These are phyloP conservation scores for Tuber calosporum DNA, from an alignment of 495 filamentous ascomycete genomes.

Conservation along the genomic window DNA sequence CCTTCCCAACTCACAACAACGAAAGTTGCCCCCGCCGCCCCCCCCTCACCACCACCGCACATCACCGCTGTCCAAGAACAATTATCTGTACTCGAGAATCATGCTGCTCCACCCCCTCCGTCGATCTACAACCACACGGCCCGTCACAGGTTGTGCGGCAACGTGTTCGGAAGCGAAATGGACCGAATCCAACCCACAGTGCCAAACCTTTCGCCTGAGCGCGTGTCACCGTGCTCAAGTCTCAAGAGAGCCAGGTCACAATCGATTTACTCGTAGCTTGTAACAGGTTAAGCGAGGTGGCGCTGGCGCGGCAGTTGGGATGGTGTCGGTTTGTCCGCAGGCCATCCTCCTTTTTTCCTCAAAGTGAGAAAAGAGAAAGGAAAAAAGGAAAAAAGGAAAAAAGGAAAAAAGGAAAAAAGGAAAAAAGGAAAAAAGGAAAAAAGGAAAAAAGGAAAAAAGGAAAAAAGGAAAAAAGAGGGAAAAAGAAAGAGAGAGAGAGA, in stretches of 20 bases:
- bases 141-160: conserved; percentile 38
- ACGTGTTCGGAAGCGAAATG: conserved; percentile 38
- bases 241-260: conserved; percentile 28
- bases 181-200: conserved; percentile 32
- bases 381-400: not conserved
- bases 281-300: conserved; percentile 39
- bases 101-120: conserved; percentile 26
- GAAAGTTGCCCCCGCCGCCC: too few relatives aligned
- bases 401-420: too few relatives aligned
- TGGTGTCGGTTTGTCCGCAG: not conserved
- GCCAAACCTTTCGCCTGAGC: conserved; percentile 33
- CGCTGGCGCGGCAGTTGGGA: conserved; percentile 35
- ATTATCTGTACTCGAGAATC: conserved; percentile 27
- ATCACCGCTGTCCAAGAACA: conserved; percentile 9
- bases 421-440: too few relatives aligned
- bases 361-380: not conserved
- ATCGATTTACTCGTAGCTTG: conserved; percentile 34
- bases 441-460: too few relatives aligned
- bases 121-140: conserved; percentile 40
- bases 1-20: conserved; percentile 22
- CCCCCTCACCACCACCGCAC: conserved; percentile 15
- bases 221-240: conserved; percentile 27
- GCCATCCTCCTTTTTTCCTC: not conserved
- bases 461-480: too few relatives aligned
- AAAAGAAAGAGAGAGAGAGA: not conserved